These are phyloP conservation scores for Antitrichia curtipendula DNA, from an alignment of 225 moss, liverwort and hornwort species.

Conservation along the genomic window DNA sequence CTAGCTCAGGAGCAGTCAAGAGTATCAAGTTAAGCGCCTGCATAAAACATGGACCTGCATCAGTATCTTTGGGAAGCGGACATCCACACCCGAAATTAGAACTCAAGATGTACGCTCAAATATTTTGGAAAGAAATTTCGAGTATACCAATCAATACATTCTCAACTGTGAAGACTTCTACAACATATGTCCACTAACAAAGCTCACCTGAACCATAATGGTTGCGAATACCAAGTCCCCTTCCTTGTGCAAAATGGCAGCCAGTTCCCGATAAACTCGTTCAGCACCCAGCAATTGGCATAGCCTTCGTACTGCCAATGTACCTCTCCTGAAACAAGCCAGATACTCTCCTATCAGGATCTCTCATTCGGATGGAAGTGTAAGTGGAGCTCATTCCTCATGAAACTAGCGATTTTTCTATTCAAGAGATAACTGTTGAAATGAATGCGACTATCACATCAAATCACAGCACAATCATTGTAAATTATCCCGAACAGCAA, in stretches of 20 bases:
- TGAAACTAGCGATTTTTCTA: not conserved
- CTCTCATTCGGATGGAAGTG: not conserved
- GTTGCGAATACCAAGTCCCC: slow-evolving; percentile 80
- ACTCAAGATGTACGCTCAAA: not conserved
- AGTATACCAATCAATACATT: not conserved
- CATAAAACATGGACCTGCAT: not conserved
- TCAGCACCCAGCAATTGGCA: slow-evolving; percentile 78
- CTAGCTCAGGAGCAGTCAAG: slow-evolving; percentile 78
- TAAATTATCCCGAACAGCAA: not conserved
- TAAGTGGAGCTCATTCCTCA: not conserved
- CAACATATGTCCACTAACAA: not conserved
- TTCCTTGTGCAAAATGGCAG: slow-evolving; percentile 72
- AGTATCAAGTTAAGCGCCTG: slow-evolving; percentile 93
- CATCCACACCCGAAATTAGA: not conserved
- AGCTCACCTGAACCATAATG: slow-evolving; percentile 77
- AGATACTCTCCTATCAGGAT: not conserved
- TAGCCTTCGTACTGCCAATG: slow-evolving; percentile 59
- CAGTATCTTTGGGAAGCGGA: not conserved
- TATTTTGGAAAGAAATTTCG: not conserved
- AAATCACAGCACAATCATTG: not conserved
- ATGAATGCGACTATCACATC: not conserved
- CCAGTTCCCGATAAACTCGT: slow-evolving; percentile 74
- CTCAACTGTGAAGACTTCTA: not conserved
- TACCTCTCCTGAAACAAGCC: slow-evolving; percentile 61
- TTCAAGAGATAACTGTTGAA: not conserved